phyloP scores from a whole-genome alignment of 495 filamentous ascomycete genomes.

The Aspergillus avenaceus region DNA sequence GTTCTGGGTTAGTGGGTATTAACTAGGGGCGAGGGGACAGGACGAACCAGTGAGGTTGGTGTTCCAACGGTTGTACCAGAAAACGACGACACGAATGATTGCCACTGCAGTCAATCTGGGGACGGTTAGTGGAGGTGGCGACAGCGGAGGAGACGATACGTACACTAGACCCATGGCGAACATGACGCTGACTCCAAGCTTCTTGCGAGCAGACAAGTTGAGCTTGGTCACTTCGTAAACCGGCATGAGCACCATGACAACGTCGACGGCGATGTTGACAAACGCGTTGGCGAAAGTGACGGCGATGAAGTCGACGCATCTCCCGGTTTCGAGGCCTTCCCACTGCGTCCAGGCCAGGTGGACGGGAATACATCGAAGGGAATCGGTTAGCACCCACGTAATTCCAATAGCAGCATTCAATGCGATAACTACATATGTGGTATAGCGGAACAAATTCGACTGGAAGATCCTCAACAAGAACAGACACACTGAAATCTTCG shows the following conservation, averaged over 20 bases:
- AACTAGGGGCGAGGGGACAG: no score
- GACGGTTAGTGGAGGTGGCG: background rate
- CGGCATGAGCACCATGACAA: conserved; percentile 24
- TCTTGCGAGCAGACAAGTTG: conserved; percentile 26
- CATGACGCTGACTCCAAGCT: conserved; percentile 29
- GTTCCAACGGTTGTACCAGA: conserved; percentile 24
- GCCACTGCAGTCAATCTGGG: conserved; percentile 22
- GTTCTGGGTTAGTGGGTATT: background rate
- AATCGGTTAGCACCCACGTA: conserved; percentile 26
- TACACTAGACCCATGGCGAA: conserved; percentile 31
- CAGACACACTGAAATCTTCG: conserved; percentile 48
- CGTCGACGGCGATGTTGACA: conserved; percentile 29
- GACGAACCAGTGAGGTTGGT: conserved; percentile 18
- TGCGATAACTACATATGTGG: conserved; percentile 27
- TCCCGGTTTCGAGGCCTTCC: conserved; percentile 17
- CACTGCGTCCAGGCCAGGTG: conserved; percentile 30
- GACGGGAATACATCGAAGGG: conserved; percentile 30
- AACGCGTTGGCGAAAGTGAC: conserved; percentile 25
- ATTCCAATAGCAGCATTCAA: conserved; percentile 28
- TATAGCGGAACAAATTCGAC: conserved; percentile 26
- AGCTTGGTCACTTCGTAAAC: conserved; percentile 28
- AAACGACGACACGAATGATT: conserved; percentile 27
- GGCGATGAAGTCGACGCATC: conserved; percentile 25
- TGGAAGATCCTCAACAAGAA: conserved; percentile 43
- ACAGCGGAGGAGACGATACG: background rate